A percentile compares a stretch with the other conserved stretches of the same genome.
Evolutionary conservation across 805 yeast genomes (phyloP).

Genomic region (Kuraishia ogatae): DNA sequence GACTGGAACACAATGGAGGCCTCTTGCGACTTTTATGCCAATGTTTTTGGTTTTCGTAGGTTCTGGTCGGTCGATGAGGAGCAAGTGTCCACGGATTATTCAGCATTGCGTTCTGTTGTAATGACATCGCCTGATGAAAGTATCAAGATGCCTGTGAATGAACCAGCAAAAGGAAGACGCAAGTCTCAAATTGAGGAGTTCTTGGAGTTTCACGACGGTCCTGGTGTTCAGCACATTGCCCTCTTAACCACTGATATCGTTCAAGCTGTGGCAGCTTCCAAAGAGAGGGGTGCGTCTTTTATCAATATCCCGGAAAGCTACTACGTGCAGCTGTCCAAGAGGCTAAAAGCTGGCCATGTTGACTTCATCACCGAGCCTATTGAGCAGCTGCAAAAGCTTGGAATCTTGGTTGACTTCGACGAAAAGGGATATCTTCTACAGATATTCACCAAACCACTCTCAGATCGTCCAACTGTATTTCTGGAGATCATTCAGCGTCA

Average conservation of each 20-base stretch:
- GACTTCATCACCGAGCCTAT: conserved; percentile 47
- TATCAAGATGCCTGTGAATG: conserved; percentile 78
- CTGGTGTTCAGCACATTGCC: conserved; percentile 84
- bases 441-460: conserved; percentile 67
- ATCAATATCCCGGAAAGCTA: conserved; percentile 51
- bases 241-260: conserved; percentile 55
- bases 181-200: conserved; percentile 81
- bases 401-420: conserved; percentile 72
- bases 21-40: conserved; percentile 52
- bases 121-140: conserved; percentile 61
- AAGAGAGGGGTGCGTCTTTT: conserved; percentile 60
- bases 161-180: conserved; percentile 63
- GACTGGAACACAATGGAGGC: conserved; percentile 57
- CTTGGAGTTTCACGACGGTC: conserved; percentile 63
- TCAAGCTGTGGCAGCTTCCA: conserved; percentile 42
- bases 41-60: conserved; percentile 62
- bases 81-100: conserved; percentile 59
- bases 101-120: conserved; percentile 67
- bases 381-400: conserved; percentile 35
- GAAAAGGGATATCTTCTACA: conserved; percentile 71
- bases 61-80: conserved; percentile 83
- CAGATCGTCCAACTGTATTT: conserved; percentile 76
- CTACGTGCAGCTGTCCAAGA: conserved; percentile 38
- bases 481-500: conserved; percentile 74
- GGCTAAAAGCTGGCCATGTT: conserved; percentile 36